Base-by-base conservation (phyloP, 345 rosid species). In the Durio zibethinus region DNA sequence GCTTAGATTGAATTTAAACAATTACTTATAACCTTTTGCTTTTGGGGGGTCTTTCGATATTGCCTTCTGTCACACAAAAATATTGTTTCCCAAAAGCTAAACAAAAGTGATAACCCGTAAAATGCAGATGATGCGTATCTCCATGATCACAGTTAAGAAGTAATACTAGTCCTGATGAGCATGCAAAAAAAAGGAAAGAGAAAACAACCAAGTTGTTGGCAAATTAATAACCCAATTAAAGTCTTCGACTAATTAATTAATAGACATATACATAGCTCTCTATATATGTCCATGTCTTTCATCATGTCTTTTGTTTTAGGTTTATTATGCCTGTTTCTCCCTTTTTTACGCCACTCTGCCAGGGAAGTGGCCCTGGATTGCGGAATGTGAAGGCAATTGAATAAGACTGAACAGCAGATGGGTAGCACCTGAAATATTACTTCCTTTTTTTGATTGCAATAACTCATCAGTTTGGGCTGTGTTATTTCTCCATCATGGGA, bases 71-170 rank as follows among this genome's bases (percentile, higher is more conserved):
- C 60, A 63, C 45, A 61, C 21, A 48, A 63, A 50, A n/a, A n/a
- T n/a, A 31, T 75, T 75, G 78, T 75, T 63, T 63, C 78, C 78
- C 21, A 75, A 75, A 62, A 75, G 72, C 78, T 27, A 35, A 75
- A 63, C 78, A 75, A 1, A 50, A 71, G 43, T 50, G 43, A 72
- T 72, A 47, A 43, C 43, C 75, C 75, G 10, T 71, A 71, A 18
- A 71, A 31, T 50, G 75, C 43, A 71, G 33, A 50, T 71, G 18
- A 71, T 31, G n/a, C n/a, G 25, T 47, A 25, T 69, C 73, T 27
- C 36, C 56, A 25, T 45, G 10, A 66, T 40, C 50, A 38, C 31
- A 21, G 48, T 38, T 66, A 40, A 4, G 52, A 47, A 38, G 20
- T 40, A 21, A 6, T 66, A n/a, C 10, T 66, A 60, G 16, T 56